Percentiles rank a stretch among this genome's conserved stretches.
Evolutionary conservation across 1,284 basidiomycete genomes (phyloP).

Genomic region (Sanghuangporus weigelae): DNA sequence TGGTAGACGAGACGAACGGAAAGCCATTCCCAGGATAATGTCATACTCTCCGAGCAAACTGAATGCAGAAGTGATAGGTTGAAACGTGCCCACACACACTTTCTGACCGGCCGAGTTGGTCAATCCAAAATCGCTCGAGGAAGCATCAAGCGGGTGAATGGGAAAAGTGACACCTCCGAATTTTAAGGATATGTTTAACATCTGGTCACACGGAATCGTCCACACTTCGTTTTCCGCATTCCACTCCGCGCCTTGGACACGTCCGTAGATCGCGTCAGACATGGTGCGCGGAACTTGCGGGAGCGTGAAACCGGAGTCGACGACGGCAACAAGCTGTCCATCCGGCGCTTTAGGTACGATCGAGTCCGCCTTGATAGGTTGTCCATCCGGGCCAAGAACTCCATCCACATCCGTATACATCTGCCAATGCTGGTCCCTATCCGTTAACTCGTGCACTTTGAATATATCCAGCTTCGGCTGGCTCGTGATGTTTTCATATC

Average conservation of each 20-base stretch:
- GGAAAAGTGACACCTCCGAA: constrained; percentile 66
- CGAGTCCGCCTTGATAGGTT: constrained; percentile 51
- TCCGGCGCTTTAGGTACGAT: constrained; percentile 61
- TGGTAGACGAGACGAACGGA: constrained; percentile 43
- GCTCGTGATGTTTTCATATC: constrained; percentile 53
- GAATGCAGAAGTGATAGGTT: constrained; percentile 76
- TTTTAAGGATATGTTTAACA: constrained; percentile 63
- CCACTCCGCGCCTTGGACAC: constrained; percentile 69
- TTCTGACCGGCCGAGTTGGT: constrained; percentile 50
- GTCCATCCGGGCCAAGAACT: constrained; percentile 68
- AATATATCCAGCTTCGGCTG: constrained; percentile 66
- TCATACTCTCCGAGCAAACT: constrained; percentile 68
- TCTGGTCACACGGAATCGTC: constrained; percentile 69
- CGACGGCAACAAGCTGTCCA: constrained; percentile 63
- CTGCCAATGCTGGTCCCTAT: constrained; percentile 74
- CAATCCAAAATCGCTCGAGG: constrained; percentile 58
- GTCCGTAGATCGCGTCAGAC: constrained; percentile 75
- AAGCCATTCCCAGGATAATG: constrained; percentile 77
- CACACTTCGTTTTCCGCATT: constrained; percentile 53
- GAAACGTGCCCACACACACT: constrained; percentile 72
- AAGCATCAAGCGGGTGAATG: constrained; percentile 67
- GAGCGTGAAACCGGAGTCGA: constrained; percentile 70
- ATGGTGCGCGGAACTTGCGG: constrained; percentile 59
- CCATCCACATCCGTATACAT: constrained; percentile 58
- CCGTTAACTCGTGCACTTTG: constrained; percentile 49